Evolutionary conservation across 208 protist genomes (phyloP).

Genomic region (Trypanosoma avium): DNA sequence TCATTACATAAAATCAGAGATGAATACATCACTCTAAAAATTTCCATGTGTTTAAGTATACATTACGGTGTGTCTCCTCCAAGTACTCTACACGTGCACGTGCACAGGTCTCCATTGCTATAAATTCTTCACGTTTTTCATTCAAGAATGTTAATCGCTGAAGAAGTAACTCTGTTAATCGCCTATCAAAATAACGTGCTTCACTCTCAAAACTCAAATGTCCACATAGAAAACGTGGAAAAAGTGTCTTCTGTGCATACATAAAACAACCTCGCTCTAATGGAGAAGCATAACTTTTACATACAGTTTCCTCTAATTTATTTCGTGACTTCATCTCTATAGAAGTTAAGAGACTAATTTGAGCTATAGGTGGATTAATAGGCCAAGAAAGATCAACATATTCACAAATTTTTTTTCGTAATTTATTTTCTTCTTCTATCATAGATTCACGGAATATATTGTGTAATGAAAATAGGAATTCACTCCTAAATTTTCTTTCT

Average conservation of each 20-base stretch:
- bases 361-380: constrained; percentile 1
- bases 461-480: constrained; percentile 5
- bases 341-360: neutral
- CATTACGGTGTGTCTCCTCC: constrained; percentile 29
- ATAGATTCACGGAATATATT: neutral
- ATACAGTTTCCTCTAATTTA: constrained; percentile 15
- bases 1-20: too few species aligned
- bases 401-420: neutral
- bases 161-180: constrained; percentile 28
- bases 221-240: constrained; percentile 32
- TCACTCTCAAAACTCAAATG: constrained; percentile 38
- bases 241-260: constrained; percentile 21
- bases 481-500: neutral
- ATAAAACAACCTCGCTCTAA: constrained; percentile 14
- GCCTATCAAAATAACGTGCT: constrained; percentile 39
- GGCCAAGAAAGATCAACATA: constrained; percentile 10
- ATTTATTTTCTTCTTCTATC: constrained; percentile 2
- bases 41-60: constrained; percentile 24
- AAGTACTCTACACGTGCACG: constrained; percentile 36
- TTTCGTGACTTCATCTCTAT: constrained; percentile 24
- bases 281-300: constrained; percentile 3
- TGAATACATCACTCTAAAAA: too few species aligned
- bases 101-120: constrained; percentile 31
- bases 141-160: constrained; percentile 28
- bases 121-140: constrained; percentile 38